These are phyloP conservation scores for Gymnopilus dilepis DNA, from an alignment of 768 basidiomycete genomes.

Conservation along the genomic window DNA sequence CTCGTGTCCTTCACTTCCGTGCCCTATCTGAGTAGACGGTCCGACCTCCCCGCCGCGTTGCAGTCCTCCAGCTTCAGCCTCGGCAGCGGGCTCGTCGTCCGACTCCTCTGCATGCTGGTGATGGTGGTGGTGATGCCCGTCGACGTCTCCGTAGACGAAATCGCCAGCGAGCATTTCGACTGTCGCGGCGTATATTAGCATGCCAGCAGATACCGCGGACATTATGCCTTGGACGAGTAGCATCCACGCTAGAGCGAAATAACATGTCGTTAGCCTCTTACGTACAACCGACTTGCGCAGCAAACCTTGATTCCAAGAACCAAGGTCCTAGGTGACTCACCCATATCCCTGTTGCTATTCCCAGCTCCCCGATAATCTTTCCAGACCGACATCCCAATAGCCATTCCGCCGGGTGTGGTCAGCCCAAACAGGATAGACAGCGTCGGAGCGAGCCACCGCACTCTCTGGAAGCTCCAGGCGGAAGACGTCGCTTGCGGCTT, in stretches of 20 bases:
- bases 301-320: too few relatives aligned
- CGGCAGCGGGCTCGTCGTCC: slow-evolving; percentile 14
- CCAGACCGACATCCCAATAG: slow-evolving; percentile 55
- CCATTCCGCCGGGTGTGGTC: slow-evolving; percentile 75
- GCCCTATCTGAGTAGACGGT: not conserved
- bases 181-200: slow-evolving; percentile 83
- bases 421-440: slow-evolving; percentile 71
- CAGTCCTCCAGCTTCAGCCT: not conserved
- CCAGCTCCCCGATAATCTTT: slow-evolving; percentile 18
- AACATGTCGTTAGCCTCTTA: too few relatives aligned
- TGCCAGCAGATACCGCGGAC: slow-evolving; percentile 82
- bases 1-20: not conserved
- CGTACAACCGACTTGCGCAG: too few relatives aligned
- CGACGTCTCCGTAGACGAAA: slow-evolving; percentile 75
- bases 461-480: slow-evolving; percentile 1
- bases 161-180: slow-evolving; percentile 90
- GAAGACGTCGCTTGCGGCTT: not conserved
- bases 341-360: slow-evolving; percentile 24
- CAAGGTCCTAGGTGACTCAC: too few relatives aligned
- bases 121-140: slow-evolving; percentile 32
- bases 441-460: slow-evolving; percentile 52
- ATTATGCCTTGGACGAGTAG: slow-evolving; percentile 71
- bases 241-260: slow-evolving; percentile 30
- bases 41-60: not conserved
- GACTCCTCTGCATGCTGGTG: slow-evolving; percentile 19